Evolutionary conservation across 2,329 filamentous ascomycete genomes (phyloP).

Genomic region (Orbilia javanica): DNA sequence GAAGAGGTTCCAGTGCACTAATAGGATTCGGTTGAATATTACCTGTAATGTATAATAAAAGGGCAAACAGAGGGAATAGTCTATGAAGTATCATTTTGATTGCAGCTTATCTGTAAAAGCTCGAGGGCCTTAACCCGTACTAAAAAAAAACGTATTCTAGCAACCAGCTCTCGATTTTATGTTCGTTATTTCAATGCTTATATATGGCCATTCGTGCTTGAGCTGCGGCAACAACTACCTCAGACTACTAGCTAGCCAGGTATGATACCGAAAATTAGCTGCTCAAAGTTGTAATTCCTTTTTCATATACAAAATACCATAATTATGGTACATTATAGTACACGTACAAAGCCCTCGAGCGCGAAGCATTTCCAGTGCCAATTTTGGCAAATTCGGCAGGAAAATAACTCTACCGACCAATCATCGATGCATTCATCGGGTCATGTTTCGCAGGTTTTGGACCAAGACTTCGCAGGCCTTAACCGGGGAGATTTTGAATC

Average conservation of each 20-base stretch:
- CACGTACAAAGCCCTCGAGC: too few relatives aligned
- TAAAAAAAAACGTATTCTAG: not conserved
- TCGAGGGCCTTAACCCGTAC: not conserved
- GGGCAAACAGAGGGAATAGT: not conserved
- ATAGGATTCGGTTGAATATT: not conserved
- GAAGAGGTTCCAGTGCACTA: too few relatives aligned
- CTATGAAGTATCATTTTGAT: not conserved
- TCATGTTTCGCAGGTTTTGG: too few relatives aligned
- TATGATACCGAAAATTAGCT: too few relatives aligned
- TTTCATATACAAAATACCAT: too few relatives aligned
- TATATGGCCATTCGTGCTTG: not conserved
- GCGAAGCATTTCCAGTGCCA: not conserved
- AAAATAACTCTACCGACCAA: too few relatives aligned
- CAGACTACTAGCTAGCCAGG: not conserved
- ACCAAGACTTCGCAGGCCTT: too few relatives aligned
- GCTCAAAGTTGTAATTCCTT: too few relatives aligned
- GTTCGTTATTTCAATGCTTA: not conserved
- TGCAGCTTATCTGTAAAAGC: not conserved
- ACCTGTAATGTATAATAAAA: not conserved
- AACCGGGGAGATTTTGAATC: too few relatives aligned
- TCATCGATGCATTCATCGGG: too few relatives aligned
- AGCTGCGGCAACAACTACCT: not conserved
- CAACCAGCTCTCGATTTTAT: not conserved
- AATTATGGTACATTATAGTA: too few relatives aligned
- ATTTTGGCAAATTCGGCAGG: not conserved